Evolutionary conservation across 1,139 yeast genomes (phyloP), one percentile per base, ranked within the genome.

Genomic region (Hanseniaspora gamundiae): DNA sequence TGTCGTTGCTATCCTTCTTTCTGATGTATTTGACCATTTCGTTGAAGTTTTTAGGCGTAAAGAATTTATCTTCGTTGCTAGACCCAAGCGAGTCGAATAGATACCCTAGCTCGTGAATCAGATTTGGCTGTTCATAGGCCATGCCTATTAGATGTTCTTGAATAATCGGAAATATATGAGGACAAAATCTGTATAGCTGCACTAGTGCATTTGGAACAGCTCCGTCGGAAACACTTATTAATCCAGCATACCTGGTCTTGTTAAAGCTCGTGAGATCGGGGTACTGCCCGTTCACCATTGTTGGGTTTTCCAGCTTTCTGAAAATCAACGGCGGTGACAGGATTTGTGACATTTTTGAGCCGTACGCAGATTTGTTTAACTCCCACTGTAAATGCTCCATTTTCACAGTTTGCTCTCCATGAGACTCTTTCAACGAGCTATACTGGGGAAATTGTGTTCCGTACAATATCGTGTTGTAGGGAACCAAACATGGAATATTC

Each of bases 201-300:
- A 93, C 55, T 29, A 88, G 63, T 0, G 95, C 71, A 58, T 93
- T 93, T 45, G 83, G 71, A 58, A 85, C 86, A 0, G 94, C 74
- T 55, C 84, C 85, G 43, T 83, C 87, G 13, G n/a, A 33, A 14
- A 86, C 93, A 17, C 87, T 81, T 59, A 91, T 97, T 28, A 93
- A 67, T 0, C 98, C 97, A n/a, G 95, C 76, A 52, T 69, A 82
- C 1, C 60, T 56, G 0, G 97, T 84, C 41, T 70, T 68, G 57
- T 88, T 87, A 66, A 83, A 91, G 54, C 78, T 81, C 45, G 75
- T 79, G 58, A 91, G 91, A 64, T 93, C 96, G 64, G 91, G 36
- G 19, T 33, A 33, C 22, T 33, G 36, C 21, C 36, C 36, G 9
- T 33, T 33, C 13, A 33, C 36, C 35, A 17, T 33, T 7, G 36